Evolutionary conservation across 2,329 filamentous ascomycete genomes (phyloP).

Genomic region (Zasmidium cellare): DNA sequence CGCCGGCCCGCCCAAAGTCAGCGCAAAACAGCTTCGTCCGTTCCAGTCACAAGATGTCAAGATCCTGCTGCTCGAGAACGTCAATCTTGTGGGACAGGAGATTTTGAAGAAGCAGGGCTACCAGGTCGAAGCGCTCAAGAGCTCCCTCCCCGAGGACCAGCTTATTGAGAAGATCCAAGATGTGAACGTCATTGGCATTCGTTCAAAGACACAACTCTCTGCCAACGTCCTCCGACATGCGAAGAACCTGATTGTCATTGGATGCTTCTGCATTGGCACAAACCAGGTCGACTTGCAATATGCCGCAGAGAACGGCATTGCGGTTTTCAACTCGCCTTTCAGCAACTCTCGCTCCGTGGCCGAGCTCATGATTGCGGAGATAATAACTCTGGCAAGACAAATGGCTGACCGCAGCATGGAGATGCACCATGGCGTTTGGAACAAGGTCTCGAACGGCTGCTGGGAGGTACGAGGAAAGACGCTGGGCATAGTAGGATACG

Average conservation of each 20-base stretch:
- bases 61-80: constrained; percentile 91
- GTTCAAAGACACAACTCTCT: constrained; percentile 94
- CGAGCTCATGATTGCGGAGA: constrained; percentile 91
- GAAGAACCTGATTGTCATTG: constrained; percentile 91
- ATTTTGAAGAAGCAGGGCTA: constrained; percentile 86
- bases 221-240: constrained; percentile 82
- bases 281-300: constrained; percentile 89
- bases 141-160: constrained; percentile 85
- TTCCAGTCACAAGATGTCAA: constrained; percentile 97
- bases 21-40: constrained; percentile 81
- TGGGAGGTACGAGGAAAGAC: constrained; percentile 99
- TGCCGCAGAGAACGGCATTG: constrained; percentile 81
- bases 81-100: constrained; percentile 85
- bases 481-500: constrained; percentile 92
- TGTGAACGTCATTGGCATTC: constrained; percentile 95
- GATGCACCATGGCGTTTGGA: constrained; percentile 93
- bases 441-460: constrained; percentile 94
- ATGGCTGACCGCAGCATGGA: constrained; percentile 90
- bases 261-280: constrained; percentile 98
- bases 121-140: constrained; percentile 90
- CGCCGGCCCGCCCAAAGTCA: constrained; percentile 40
- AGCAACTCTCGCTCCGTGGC: constrained; percentile 96
- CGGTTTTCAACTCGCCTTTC: constrained; percentile 98
- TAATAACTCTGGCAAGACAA: constrained; percentile 88
- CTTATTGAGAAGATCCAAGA: constrained; percentile 98